Evolutionary conservation across 2,329 filamentous ascomycete species (phyloP), one percentile per base, ranked within the genome.

Genomic region (Xylaria sp.): DNA sequence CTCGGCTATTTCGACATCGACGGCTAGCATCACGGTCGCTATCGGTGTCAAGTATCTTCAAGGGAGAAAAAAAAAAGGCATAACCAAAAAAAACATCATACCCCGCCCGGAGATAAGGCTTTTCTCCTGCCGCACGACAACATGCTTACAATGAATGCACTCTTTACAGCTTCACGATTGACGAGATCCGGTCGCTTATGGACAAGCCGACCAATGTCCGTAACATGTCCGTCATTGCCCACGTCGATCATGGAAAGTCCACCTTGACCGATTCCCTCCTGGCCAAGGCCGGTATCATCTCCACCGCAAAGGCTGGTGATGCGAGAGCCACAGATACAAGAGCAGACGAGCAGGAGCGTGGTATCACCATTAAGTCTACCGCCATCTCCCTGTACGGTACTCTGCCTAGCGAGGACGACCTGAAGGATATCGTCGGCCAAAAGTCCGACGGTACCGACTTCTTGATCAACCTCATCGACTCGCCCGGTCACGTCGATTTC

Each of bases 171-270:
- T 98, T 98, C 91, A 98, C 96, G 81, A 91, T 97, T 86, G 95
- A 98, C 83, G 94, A 93, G 89, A 92, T 94, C 83, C 90, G 91
- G 83, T 76, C 70, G 78, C 84, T 92, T 81, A 91, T 91, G 89
- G 88, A 89, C 86, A 85, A 86, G 85, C 90, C 92, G 76, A 86
- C 82, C 81, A 90, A 91, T 83, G 88, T 90, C 82, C 87, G 88
- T 84, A 98, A 98, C 90, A 98, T 97, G 95, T 97, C 94, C 87
- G 96, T 99, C 84, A 98, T 98, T 93, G 96, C 96, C 84, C 96
- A 99, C 88, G 94, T 99, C 90, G 96, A 99, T 86, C 96, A 99
- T 90, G 96, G 96, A 88, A 99, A 99, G 87, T 99, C 96, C 78
- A 99, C 96, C 82, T 90, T 99, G 79, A 97, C 95, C 90, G 96